phyloP scores from a whole-genome alignment of 176 grass and related monocot species.

The Ensete glaucum region DNA sequence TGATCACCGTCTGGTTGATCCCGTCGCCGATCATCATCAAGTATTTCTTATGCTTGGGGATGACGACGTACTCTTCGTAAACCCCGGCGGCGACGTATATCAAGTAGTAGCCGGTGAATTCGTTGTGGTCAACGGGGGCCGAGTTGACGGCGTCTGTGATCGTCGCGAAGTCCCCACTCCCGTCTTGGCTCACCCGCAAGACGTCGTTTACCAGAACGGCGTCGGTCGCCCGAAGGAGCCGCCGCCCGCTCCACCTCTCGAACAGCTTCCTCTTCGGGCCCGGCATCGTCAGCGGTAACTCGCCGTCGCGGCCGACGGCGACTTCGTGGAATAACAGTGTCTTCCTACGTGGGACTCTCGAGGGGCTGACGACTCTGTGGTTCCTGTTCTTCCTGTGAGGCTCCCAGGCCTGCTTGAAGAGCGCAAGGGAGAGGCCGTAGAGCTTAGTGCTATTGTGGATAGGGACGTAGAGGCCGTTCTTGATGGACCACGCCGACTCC shows the following conservation, averaged over 20 bases:
- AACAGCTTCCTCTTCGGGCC: constrained; percentile 17
- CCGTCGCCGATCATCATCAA: constrained; percentile 87
- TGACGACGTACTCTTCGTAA: constrained; percentile 76
- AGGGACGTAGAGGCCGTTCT: constrained; percentile 41
- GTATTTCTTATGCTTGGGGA: constrained; percentile 53
- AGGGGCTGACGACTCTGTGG: constrained; percentile 20
- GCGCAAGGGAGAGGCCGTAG: constrained; percentile 67
- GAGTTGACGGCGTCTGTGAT: constrained; percentile 51
- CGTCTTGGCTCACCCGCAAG: constrained; percentile 52
- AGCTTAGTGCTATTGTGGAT: constrained; percentile 51
- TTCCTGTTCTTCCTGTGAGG: constrained; percentile 27
- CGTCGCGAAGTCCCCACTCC: constrained; percentile 45
- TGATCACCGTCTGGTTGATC: constrained; percentile 68
- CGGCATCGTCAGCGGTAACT: constrained; percentile 35
- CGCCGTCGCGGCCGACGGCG: constrained; percentile 10
- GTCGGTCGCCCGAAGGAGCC: constrained; percentile 24
- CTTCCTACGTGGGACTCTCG: constrained; percentile 18
- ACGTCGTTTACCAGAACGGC: constrained; percentile 28
- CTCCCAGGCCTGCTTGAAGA: constrained; percentile 84
- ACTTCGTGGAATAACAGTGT: constrained; percentile 29
- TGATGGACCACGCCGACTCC: constrained; percentile 65
- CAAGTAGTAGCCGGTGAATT: constrained; percentile 56
- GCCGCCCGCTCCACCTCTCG: constrained; percentile 15
- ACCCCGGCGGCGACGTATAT: constrained; percentile 66
- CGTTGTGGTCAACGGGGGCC: constrained; percentile 50